Conservation (phyloP, 2,329 filamentous ascomycete species). For the Talaromyces sp. region DNA sequence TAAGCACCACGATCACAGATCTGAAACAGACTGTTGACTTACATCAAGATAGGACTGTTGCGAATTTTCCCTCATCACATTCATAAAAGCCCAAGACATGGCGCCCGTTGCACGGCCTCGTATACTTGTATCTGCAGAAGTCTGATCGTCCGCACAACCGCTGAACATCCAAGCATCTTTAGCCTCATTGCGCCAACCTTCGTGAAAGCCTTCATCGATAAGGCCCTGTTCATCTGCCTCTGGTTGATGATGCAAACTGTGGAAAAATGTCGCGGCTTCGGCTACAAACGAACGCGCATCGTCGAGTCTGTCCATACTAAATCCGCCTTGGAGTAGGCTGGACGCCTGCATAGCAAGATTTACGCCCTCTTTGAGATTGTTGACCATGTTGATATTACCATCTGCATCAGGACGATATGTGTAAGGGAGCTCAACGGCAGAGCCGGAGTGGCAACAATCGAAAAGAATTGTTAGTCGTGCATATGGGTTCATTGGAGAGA, state of each 20-base stretch:
- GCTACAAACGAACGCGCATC: constrained; percentile 20
- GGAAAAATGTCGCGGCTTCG: constrained; percentile 19
- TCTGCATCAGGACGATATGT: constrained; percentile 58
- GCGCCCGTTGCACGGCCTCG: constrained; percentile 36
- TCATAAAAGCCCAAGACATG: constrained; percentile 21
- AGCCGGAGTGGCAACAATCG: constrained; percentile 63
- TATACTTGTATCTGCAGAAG: constrained; percentile 51
- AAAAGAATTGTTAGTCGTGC: constrained; percentile 58
- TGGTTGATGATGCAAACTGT: constrained; percentile 26
- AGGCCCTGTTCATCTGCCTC: constrained; percentile 48
- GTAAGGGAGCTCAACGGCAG: constrained; percentile 58
- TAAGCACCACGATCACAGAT: not conserved
- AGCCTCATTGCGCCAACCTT: constrained; percentile 47
- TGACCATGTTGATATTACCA: constrained; percentile 56
- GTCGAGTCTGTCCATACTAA: constrained; percentile 17
- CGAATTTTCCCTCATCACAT: constrained; percentile 19
- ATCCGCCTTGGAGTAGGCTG: constrained; percentile 51
- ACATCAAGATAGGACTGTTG: constrained; percentile 18
- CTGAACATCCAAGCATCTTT: constrained; percentile 54
- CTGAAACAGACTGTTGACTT: not conserved
- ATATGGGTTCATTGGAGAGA: constrained; percentile 51
- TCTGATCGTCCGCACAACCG: constrained; percentile 54
- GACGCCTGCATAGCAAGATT: constrained; percentile 52
- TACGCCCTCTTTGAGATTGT: constrained; percentile 55
- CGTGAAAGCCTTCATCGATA: constrained; percentile 45